Conservation (phyloP, 2,329 filamentous ascomycete genomes). For the Mariannaea sp. region DNA sequence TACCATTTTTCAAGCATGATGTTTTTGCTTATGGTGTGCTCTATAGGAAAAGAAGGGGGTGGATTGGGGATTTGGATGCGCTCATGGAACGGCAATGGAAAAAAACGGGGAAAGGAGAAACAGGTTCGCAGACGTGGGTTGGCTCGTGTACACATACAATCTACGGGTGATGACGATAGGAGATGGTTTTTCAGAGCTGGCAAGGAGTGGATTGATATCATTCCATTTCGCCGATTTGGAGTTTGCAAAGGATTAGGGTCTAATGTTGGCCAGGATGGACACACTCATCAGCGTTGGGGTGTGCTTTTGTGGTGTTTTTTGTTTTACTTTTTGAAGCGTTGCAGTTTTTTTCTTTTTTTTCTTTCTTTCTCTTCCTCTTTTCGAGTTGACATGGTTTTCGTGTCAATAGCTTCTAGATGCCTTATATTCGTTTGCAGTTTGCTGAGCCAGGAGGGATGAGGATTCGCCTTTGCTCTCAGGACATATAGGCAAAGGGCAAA, state of each 20-base stretch:
- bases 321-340: constrained; percentile 6
- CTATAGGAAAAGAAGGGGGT: constrained; percentile 6
- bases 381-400: no score
- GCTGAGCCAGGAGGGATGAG: constrained; percentile 20
- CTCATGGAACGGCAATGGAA: constrained; percentile 6
- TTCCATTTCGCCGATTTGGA: constrained; percentile 12
- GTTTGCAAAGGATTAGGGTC: constrained; percentile 3
- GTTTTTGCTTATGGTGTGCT: constrained; percentile 11
- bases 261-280: constrained; percentile 8
- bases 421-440: constrained; percentile 19
- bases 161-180: not conserved
- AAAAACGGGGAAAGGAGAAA: constrained; percentile 12
- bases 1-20: no score
- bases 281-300: constrained; percentile 18
- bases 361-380: no score
- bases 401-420: constrained; percentile 23
- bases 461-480: constrained; percentile 20
- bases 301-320: constrained; percentile 16
- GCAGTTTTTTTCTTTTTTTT: constrained; percentile 16
- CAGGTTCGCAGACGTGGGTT: not conserved
- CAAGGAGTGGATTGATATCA: not conserved
- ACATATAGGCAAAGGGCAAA: constrained; percentile 31
- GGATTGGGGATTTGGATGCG: constrained; percentile 18
- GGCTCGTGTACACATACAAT: not conserved
- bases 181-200: not conserved